These are phyloP conservation scores for Scortechinia acanthostroma DNA, from an alignment of 2,329 filamentous ascomycete species.

Conservation along the genomic window DNA sequence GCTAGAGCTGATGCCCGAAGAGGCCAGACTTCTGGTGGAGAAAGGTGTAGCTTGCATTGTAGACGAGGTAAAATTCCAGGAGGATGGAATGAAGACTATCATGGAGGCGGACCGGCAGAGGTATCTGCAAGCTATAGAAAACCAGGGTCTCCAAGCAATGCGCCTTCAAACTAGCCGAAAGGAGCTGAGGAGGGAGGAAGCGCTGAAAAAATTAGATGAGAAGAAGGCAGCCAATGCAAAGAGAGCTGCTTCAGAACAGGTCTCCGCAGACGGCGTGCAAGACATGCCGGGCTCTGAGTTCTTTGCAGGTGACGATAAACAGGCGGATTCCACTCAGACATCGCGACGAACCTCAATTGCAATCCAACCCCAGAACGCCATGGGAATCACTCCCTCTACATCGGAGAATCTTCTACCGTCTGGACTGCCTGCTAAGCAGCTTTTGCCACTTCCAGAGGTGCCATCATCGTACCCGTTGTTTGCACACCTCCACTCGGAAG, in stretches of 20 bases:
- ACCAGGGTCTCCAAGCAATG: slow-evolving; percentile 28
- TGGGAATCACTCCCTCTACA: slow-evolving; percentile 30
- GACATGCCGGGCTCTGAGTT: background rate
- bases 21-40: slow-evolving; percentile 74
- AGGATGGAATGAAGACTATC: slow-evolving; percentile 49
- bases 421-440: slow-evolving; percentile 10
- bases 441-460: slow-evolving; percentile 19
- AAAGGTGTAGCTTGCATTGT: slow-evolving; percentile 72
- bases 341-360: slow-evolving; percentile 5
- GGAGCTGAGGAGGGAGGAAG: slow-evolving; percentile 8
- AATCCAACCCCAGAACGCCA: background rate
- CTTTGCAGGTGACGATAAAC: background rate
- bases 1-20: slow-evolving; percentile 83
- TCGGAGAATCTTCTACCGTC: slow-evolving; percentile 26
- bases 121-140: slow-evolving; percentile 53
- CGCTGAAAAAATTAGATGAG: slow-evolving; percentile 27
- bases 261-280: background rate
- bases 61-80: slow-evolving; percentile 71
- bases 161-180: slow-evolving; percentile 7
- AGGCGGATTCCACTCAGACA: background rate
- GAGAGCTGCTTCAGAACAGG: slow-evolving; percentile 3
- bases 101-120: slow-evolving; percentile 46
- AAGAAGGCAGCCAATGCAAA: slow-evolving; percentile 27
- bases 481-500: slow-evolving; percentile 68
- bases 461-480: slow-evolving; percentile 68